phyloP scores from a whole-genome alignment of 192 early-diverging fungal species.

The Entomortierella chlamydospora region DNA sequence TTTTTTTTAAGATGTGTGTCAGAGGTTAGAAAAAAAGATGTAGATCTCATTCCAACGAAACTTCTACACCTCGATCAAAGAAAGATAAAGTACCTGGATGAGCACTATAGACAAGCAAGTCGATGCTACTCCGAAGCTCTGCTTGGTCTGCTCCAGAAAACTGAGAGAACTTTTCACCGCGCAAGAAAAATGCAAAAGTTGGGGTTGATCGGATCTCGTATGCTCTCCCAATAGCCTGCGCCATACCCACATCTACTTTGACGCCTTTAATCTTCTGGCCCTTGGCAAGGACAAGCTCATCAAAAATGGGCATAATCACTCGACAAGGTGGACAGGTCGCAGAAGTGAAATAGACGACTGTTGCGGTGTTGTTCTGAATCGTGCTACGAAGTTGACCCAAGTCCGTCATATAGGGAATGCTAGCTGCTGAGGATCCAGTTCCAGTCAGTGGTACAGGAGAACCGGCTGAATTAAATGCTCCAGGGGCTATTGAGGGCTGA shows the following conservation, averaged over 20 bases:
- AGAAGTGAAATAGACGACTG: conserved; percentile 78
- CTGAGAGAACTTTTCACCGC: conserved; percentile 65
- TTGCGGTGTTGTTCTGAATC: conserved; percentile 61
- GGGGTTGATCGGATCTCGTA: conserved; percentile 74
- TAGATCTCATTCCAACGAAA: too few relatives aligned
- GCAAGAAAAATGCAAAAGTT: conserved; percentile 77
- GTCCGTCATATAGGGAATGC: conserved; percentile 54
- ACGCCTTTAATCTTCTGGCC: conserved; percentile 66
- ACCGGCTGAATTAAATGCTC: conserved; percentile 34
- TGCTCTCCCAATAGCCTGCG: conserved; percentile 61
- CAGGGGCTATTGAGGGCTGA: conserved; percentile 27
- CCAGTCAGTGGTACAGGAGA: background rate
- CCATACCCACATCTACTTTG: conserved; percentile 70
- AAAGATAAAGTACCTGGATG: conserved; percentile 65
- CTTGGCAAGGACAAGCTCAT: conserved; percentile 64
- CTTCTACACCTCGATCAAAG: too few relatives aligned
- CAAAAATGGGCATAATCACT: conserved; percentile 76
- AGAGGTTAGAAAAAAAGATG: too few relatives aligned
- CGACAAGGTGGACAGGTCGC: conserved; percentile 75
- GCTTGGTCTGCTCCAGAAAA: conserved; percentile 72
- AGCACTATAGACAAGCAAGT: conserved; percentile 70
- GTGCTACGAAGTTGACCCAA: conserved; percentile 55
- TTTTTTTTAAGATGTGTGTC: background rate
- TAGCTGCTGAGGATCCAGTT: conserved; percentile 4
- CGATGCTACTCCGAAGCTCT: conserved; percentile 68